phyloP scores from a whole-genome alignment of 345 rosid species.

The Fremontodendron californicum region DNA sequence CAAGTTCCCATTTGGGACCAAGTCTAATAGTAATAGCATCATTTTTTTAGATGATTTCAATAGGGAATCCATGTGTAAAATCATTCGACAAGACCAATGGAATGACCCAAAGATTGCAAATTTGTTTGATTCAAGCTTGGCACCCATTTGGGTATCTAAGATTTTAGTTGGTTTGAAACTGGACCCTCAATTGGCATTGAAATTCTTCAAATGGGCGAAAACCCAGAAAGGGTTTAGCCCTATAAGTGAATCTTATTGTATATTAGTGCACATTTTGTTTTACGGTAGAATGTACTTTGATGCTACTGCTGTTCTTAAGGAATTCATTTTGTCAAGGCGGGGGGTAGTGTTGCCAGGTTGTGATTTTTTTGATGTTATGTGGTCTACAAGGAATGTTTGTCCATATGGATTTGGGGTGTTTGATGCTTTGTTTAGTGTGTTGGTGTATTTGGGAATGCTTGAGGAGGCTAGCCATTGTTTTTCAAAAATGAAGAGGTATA shows the following conservation, averaged over 20 bases:
- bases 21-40: slow-evolving; percentile 12
- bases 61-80: slow-evolving; percentile 36
- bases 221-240: slow-evolving; percentile 36
- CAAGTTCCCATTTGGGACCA: slow-evolving; percentile 40
- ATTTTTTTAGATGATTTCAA: slow-evolving; percentile 16
- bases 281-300: slow-evolving; percentile 51
- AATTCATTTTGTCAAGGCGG: slow-evolving; percentile 31
- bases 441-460: slow-evolving; percentile 59
- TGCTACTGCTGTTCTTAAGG: slow-evolving; percentile 47
- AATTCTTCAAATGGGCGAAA: slow-evolving; percentile 62
- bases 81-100: slow-evolving; percentile 42
- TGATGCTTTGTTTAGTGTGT: slow-evolving; percentile 66
- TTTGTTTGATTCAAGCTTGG: slow-evolving; percentile 32
- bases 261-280: slow-evolving; percentile 54
- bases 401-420: slow-evolving; percentile 58
- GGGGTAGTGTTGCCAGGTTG: slow-evolving; percentile 23
- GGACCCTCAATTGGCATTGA: slow-evolving; percentile 51
- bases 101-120: slow-evolving; percentile 33
- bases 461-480: slow-evolving; percentile 56
- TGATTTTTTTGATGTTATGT: slow-evolving; percentile 55
- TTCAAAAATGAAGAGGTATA: slow-evolving; percentile 47
- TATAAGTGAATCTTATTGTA: slow-evolving; percentile 41
- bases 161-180: slow-evolving; percentile 43
- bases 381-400: slow-evolving; percentile 63
- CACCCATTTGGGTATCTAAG: slow-evolving; percentile 51